These are phyloP conservation scores for Olyra latifolia DNA, from an alignment of 176 grass and related monocot genomes.

Conservation along the genomic window DNA sequence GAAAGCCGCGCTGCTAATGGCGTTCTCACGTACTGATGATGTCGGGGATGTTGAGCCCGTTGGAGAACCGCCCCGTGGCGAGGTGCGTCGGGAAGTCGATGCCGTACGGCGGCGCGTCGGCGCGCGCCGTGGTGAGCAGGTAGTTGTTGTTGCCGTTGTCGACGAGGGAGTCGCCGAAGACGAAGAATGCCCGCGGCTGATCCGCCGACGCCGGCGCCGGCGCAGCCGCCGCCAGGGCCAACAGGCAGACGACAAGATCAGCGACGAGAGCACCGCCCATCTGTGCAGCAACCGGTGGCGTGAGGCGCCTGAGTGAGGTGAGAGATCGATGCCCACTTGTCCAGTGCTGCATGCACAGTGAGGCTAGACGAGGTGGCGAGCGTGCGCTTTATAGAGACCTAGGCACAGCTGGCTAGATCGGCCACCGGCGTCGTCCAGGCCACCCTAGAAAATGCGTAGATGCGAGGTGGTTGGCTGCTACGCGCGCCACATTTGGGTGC, in stretches of 20 bases:
- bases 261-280: conserved; percentile 35
- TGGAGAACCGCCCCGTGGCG: conserved; percentile 85
- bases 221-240: conserved; percentile 18
- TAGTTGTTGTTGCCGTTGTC: conserved; percentile 98
- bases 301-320: neutral
- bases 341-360: neutral
- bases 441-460: conserved; percentile 37
- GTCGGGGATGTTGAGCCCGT: conserved; percentile 91
- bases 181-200: conserved; percentile 87
- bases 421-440: no score
- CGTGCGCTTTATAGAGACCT: conserved; percentile 11
- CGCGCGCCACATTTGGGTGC: neutral
- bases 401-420: no score
- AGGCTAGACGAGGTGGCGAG: neutral
- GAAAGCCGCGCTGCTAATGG: no score
- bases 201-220: conserved; percentile 32
- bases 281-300: neutral
- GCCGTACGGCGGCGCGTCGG: conserved; percentile 82
- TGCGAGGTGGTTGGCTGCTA: conserved; percentile 41
- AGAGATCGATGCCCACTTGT: neutral
- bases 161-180: conserved; percentile 95
- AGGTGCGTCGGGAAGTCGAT: conserved; percentile 74
- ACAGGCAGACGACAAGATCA: conserved; percentile 10
- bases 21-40: no score
- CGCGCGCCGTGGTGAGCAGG: conserved; percentile 80